A percentile compares a stretch with the other conserved stretches of the same genome.
Conservation (phyloP, 164 flowering plant genomes). For the Vitis riparia region DNA sequence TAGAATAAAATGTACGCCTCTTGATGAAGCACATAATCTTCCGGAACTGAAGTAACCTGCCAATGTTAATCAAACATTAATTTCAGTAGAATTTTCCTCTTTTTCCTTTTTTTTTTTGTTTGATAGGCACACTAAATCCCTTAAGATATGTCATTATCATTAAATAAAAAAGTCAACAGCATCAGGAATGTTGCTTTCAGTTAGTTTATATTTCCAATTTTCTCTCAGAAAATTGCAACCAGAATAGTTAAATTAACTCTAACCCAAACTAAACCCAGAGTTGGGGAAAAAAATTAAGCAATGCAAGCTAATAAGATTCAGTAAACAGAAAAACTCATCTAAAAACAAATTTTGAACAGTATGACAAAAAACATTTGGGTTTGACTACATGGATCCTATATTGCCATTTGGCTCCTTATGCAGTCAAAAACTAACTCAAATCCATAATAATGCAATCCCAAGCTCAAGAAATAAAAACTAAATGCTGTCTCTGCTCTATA, state of each 20-base stretch:
- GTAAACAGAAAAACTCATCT: no score
- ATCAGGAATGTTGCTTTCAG: background rate
- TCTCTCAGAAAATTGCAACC: background rate
- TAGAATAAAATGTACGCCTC: conserved; percentile 89
- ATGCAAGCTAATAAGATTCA: no score
- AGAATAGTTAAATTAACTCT: background rate
- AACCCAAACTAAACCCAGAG: background rate
- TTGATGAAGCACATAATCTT: conserved; percentile 55
- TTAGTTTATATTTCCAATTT: background rate
- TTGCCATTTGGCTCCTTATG: no score
- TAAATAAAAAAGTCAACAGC: background rate
- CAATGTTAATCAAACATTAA: background rate
- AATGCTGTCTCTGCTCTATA: background rate
- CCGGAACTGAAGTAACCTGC: conserved; percentile 45
- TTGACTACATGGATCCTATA: no score
- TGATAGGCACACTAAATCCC: no score
- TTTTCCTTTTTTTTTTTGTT: no score
- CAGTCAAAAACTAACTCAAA: conserved; percentile 10
- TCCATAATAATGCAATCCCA: conserved; percentile 3
- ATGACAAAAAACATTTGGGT: no score
- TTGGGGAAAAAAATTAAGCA: no score
- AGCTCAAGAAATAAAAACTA: background rate
- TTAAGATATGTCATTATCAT: no score
- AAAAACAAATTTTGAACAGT: no score
- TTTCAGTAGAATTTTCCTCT: background rate